Percentiles rank a stretch among this genome's conserved stretches.
Conservation (phyloP, 1,139 yeast species). For the Waltiozyma sp. region DNA sequence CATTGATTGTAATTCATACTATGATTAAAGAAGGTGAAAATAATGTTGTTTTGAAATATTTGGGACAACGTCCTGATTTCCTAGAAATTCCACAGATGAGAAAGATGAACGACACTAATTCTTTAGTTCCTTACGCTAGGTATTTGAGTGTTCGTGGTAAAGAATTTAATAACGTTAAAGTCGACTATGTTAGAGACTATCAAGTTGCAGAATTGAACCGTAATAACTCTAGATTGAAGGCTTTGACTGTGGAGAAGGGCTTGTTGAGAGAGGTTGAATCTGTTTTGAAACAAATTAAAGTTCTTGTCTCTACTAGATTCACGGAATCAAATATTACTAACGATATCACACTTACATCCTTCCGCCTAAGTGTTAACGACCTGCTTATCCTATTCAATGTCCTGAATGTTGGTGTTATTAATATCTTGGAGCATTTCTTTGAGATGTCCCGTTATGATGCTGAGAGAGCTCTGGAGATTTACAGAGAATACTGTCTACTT, state of each 20-base stretch:
- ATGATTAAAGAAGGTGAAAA: conserved; percentile 88
- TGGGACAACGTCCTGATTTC: conserved; percentile 48
- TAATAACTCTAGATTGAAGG: conserved; percentile 36
- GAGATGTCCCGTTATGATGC: conserved; percentile 86
- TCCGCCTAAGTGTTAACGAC: conserved; percentile 80
- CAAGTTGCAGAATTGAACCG: conserved; percentile 15
- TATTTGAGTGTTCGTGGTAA: conserved; percentile 61
- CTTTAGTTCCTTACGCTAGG: conserved; percentile 56
- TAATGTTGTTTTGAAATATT: conserved; percentile 56
- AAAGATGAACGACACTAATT: conserved; percentile 43
- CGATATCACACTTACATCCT: conserved; percentile 75
- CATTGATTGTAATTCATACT: conserved; percentile 74
- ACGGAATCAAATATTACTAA: conserved; percentile 60
- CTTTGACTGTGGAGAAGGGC: conserved; percentile 66
- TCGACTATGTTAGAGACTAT: conserved; percentile 74
- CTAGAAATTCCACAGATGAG: conserved; percentile 34
- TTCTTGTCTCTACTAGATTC: conserved; percentile 64
- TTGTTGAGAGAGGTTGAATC: conserved; percentile 75
- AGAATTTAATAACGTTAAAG: conserved; percentile 51
- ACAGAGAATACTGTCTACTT: conserved; percentile 75
- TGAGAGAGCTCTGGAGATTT: conserved; percentile 71
- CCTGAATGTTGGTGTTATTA: conserved; percentile 90
- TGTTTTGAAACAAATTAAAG: conserved; percentile 71
- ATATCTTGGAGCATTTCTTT: conserved; percentile 84
- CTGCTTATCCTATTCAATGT: conserved; percentile 76